Conservation (phyloP, 495 filamentous ascomycete species). For the Parathielavia hyrcaniae region DNA sequence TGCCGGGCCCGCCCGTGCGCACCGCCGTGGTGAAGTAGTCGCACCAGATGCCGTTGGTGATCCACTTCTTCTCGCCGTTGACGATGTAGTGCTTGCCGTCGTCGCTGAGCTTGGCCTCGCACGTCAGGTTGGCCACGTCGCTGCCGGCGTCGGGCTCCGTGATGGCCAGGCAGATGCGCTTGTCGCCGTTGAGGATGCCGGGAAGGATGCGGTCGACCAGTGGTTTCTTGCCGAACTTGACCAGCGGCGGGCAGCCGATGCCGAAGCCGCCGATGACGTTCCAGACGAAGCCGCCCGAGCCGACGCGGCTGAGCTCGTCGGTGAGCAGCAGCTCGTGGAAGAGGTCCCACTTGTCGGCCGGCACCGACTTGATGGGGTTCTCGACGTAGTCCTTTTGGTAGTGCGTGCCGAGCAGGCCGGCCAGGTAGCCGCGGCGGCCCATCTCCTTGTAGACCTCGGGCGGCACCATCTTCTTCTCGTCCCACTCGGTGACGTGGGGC, state of each 20-base stretch:
- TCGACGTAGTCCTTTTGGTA: constrained; percentile 70
- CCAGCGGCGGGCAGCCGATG: constrained; percentile 84
- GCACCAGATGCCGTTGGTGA: constrained; percentile 92
- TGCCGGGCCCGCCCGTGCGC: constrained; percentile 76
- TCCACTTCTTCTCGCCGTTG: constrained; percentile 99
- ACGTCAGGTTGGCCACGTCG: constrained; percentile 91
- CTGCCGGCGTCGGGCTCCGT: constrained; percentile 53
- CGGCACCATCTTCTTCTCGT: constrained; percentile 86
- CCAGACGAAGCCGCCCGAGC: constrained; percentile 95
- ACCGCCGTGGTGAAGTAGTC: constrained; percentile 98
- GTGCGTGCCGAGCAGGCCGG: constrained; percentile 75
- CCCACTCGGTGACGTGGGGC: constrained; percentile 91
- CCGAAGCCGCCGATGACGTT: constrained; percentile 92
- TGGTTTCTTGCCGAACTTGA: constrained; percentile 86
- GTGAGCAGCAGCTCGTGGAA: constrained; percentile 96
- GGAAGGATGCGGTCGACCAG: constrained; percentile 73
- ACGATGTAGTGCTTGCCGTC: constrained; percentile 99
- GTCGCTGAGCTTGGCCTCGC: constrained; percentile 84
- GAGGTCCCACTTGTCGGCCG: constrained; percentile 88
- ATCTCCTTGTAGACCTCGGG: constrained; percentile 88
- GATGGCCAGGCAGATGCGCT: constrained; percentile 74
- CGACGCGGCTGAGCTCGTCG: constrained; percentile 83
- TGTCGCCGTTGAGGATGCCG: constrained; percentile 81
- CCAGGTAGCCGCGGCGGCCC: constrained; percentile 86
- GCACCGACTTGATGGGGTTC: constrained; percentile 65